Evolutionary conservation across 2,329 filamentous ascomycete species (phyloP).

Genomic region (Fusarium ramigenum): DNA sequence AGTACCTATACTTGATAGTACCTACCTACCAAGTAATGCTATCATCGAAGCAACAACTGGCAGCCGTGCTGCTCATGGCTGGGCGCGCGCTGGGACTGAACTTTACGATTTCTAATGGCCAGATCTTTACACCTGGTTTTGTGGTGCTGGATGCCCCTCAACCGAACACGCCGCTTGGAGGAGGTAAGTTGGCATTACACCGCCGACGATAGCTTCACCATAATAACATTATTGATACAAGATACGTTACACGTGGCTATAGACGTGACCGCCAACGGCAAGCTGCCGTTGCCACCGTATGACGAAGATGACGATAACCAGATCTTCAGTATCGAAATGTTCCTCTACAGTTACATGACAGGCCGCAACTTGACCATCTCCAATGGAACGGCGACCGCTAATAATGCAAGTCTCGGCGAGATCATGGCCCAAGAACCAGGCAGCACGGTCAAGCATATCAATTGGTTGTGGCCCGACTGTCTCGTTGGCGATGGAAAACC

Average conservation of each 20-base stretch:
- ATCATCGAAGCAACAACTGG: constrained; percentile 3
- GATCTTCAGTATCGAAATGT: constrained; percentile 72
- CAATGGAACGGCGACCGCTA: constrained; percentile 65
- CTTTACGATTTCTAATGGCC: constrained; percentile 70
- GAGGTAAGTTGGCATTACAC: constrained; percentile 56
- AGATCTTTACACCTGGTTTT: constrained; percentile 75
- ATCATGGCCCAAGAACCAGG: constrained; percentile 71
- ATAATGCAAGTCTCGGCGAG: constrained; percentile 60
- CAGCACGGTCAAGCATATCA: constrained; percentile 78
- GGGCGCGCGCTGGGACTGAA: constrained; percentile 47
- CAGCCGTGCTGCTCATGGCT: constrained; percentile 37
- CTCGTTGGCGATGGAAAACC: constrained; percentile 68
- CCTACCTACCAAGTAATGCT: constrained; percentile 10
- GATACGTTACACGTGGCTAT: constrained; percentile 70
- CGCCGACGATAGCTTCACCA: not conserved
- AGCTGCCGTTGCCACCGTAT: constrained; percentile 67
- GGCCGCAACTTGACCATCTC: constrained; percentile 74
- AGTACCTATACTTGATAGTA: not conserved
- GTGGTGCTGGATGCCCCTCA: constrained; percentile 73
- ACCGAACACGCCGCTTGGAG: constrained; percentile 70
- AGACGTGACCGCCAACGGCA: constrained; percentile 73
- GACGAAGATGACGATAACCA: constrained; percentile 62
- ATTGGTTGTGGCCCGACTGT: constrained; percentile 77
- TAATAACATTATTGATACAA: constrained; percentile 35
- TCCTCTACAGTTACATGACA: constrained; percentile 71